These are phyloP conservation scores for Cinchona pubescens DNA, from an alignment of 257 asterid genomes.

Conservation along the genomic window DNA sequence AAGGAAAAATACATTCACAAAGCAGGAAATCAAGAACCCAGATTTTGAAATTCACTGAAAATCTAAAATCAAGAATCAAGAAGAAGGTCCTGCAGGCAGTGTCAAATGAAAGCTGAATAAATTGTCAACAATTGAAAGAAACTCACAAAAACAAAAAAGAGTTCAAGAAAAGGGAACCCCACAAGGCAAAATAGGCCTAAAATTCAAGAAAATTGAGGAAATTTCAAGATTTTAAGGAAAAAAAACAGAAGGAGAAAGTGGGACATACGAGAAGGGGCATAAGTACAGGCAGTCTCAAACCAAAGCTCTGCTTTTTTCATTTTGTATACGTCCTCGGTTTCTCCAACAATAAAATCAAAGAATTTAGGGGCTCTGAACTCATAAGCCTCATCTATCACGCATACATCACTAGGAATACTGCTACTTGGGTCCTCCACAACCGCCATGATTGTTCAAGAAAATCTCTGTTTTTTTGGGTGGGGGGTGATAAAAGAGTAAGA, in stretches of 20 bases:
- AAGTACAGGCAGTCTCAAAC: slow-evolving; percentile 53
- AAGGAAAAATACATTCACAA: not conserved
- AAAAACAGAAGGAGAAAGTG: not conserved
- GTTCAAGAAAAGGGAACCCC: not conserved
- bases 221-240: slow-evolving; percentile 2
- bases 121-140: not conserved
- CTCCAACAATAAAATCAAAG: slow-evolving; percentile 63
- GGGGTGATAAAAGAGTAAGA: not conserved
- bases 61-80: not conserved
- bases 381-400: slow-evolving; percentile 58
- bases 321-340: slow-evolving; percentile 61
- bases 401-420: slow-evolving; percentile 2
- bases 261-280: slow-evolving; percentile 92
- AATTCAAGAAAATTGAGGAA: not conserved
- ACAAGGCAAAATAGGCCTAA: not conserved
- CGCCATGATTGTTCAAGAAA: slow-evolving; percentile 27
- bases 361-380: slow-evolving; percentile 84
- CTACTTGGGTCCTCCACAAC: slow-evolving; percentile 41
- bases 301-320: slow-evolving; percentile 70
- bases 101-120: not conserved
- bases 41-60: not conserved
- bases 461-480: not conserved
- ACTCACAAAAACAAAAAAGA: not conserved
- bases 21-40: not conserved
- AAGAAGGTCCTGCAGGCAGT: not conserved